These are phyloP conservation scores for Candida sithepensis DNA, from an alignment of 805 yeast genomes.

Conservation along the genomic window DNA sequence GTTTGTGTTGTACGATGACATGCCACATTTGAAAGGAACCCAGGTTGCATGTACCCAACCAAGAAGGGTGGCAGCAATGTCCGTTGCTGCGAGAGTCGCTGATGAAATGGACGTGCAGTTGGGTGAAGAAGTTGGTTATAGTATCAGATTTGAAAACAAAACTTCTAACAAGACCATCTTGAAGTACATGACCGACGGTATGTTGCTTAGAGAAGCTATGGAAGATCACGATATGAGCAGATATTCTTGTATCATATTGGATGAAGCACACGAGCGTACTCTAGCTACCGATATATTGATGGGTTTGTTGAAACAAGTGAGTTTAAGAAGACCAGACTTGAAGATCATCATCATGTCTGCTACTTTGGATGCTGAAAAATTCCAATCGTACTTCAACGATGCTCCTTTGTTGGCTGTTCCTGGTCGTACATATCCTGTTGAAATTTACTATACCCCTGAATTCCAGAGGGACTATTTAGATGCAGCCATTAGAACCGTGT, in stretches of 20 bases:
- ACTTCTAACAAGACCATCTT: constrained; percentile 76
- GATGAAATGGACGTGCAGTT: constrained; percentile 92
- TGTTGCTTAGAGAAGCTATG: constrained; percentile 96
- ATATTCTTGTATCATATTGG: constrained; percentile 88
- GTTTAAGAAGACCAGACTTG: constrained; percentile 76
- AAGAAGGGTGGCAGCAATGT: constrained; percentile 98
- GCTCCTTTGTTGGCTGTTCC: constrained; percentile 97
- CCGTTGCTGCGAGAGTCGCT: constrained; percentile 95
- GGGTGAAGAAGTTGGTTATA: constrained; percentile 95
- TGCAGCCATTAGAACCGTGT: constrained; percentile 90
- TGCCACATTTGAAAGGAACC: constrained; percentile 80
- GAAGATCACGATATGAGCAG: constrained; percentile 78
- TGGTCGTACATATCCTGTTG: constrained; percentile 97
- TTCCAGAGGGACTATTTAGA: constrained; percentile 93
- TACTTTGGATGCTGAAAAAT: constrained; percentile 94
- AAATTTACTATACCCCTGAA: constrained; percentile 94
- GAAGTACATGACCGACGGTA: constrained; percentile 98
- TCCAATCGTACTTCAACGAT: constrained; percentile 81
- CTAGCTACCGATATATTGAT: constrained; percentile 93
- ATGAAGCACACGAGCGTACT: constrained; percentile 98
- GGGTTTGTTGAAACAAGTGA: constrained; percentile 88
- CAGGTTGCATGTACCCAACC: constrained; percentile 97
- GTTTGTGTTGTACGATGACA: constrained; percentile 86
- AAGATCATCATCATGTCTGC: constrained; percentile 97
- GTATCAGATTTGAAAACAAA: constrained; percentile 89